These are phyloP conservation scores for Helicosporidium sp. DNA, from an alignment of 139 green algal genomes.

Conservation along the genomic window DNA sequence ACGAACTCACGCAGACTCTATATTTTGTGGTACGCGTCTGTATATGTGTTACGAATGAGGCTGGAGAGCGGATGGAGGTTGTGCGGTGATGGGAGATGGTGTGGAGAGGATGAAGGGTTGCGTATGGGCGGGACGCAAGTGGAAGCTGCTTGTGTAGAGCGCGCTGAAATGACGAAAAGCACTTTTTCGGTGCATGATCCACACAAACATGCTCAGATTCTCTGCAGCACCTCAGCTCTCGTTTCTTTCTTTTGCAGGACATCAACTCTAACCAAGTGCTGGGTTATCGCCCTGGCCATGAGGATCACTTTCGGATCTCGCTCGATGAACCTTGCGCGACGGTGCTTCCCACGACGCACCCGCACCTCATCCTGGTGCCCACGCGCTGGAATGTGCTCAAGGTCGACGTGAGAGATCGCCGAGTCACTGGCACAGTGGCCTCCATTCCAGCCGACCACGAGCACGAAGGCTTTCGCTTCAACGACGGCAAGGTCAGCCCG, in stretches of 20 bases:
- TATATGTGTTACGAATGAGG: no score
- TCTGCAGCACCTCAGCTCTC: no score
- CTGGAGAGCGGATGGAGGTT: no score
- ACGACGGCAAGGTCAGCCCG: conserved; percentile 31
- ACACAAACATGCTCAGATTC: no score
- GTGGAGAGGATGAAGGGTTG: no score
- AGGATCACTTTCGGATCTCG: conserved; percentile 1
- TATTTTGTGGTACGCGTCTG: conserved; percentile 24
- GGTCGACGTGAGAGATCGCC: conserved; percentile 3
- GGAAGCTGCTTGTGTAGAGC: no score
- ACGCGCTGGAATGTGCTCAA: conserved; percentile 8
- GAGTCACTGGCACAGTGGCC: neutral
- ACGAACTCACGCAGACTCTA: conserved; percentile 12
- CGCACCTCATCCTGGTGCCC: conserved; percentile 8
- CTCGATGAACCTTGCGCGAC: conserved; percentile 9
- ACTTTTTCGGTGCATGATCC: no score
- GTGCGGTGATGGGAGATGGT: no score
- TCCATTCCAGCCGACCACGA: conserved; percentile 9
- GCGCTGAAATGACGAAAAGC: no score
- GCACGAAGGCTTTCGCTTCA: conserved; percentile 18
- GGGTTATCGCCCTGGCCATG: neutral
- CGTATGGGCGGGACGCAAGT: no score
- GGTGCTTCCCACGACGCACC: conserved; percentile 14
- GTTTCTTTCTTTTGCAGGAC: no score
- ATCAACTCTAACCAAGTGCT: conserved; percentile 26